Evolutionary conservation across 805 yeast species (phyloP).

Genomic region (Jamesozyma gamospora): DNA sequence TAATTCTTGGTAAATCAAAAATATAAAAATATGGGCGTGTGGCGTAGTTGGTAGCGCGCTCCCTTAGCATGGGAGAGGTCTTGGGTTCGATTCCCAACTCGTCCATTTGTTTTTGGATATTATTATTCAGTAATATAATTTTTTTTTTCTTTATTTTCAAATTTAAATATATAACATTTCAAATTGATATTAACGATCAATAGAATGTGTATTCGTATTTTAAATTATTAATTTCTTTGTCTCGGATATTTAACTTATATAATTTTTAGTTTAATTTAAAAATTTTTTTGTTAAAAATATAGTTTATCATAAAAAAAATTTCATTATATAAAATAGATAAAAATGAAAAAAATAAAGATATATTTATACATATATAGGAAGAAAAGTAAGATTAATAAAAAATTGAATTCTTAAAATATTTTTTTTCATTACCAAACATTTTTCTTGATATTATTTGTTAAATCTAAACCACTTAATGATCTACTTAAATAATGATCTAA

Average conservation of each 20-base stretch:
- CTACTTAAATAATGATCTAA: slow-evolving; percentile 26
- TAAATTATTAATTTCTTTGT: too few relatives aligned
- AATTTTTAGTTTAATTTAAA: neutral
- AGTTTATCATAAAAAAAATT: too few relatives aligned
- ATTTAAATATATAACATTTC: too few relatives aligned
- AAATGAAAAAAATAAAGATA: neutral
- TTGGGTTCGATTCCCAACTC: slow-evolving; percentile 74
- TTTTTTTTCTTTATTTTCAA: neutral
- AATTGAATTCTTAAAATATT: neutral
- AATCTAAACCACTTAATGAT: slow-evolving; percentile 27
- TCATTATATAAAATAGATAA: neutral
- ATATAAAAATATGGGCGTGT: slow-evolving; percentile 44
- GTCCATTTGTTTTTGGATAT: slow-evolving; percentile 34
- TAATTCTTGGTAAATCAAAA: too few relatives aligned
- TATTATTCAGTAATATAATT: neutral
- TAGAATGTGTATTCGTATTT: too few relatives aligned
- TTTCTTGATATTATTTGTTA: slow-evolving; percentile 12
- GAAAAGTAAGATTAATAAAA: neutral
- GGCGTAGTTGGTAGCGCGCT: slow-evolving; percentile 81
- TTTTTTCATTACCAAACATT: neutral
- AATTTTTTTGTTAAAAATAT: too few relatives aligned
- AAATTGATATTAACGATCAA: too few relatives aligned
- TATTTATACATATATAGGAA: neutral
- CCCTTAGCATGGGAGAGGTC: slow-evolving; percentile 76
- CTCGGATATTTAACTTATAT: neutral